phyloP scores from a whole-genome alignment of 2,329 filamentous ascomycete species.

The Aspergillus novofumigatus region DNA sequence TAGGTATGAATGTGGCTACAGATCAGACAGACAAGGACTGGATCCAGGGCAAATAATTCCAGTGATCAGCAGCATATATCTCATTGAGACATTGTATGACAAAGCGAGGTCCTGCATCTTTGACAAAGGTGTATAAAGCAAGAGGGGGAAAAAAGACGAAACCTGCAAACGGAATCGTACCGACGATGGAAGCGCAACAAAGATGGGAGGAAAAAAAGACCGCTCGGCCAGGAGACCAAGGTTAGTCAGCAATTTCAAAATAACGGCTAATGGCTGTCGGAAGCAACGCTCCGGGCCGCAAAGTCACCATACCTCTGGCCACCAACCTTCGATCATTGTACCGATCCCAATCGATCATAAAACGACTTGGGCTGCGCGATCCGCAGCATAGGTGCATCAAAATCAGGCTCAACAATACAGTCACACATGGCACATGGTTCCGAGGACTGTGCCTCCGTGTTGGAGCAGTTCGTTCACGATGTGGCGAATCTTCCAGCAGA shows the following conservation, averaged over 20 bases:
- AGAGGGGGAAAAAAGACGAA: too few species aligned
- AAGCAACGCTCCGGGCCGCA: too few species aligned
- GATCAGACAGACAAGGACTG: neutral
- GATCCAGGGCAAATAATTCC: neutral
- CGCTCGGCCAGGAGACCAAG: too few species aligned
- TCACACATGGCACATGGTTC: conserved; percentile 43
- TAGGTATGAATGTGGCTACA: neutral
- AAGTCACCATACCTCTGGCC: neutral
- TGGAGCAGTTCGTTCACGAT: conserved; percentile 65
- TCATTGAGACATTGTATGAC: too few species aligned
- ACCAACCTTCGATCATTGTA: neutral
- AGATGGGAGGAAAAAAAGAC: too few species aligned
- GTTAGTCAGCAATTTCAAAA: too few species aligned
- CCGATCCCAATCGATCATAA: neutral
- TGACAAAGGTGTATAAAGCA: too few species aligned
- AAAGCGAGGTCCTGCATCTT: too few species aligned
- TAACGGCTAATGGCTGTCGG: too few species aligned
- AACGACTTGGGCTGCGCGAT: neutral
- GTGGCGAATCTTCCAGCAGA: conserved; percentile 60
- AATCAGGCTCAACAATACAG: conserved; percentile 1
- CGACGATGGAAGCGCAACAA: too few species aligned
- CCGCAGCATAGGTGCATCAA: neutral
- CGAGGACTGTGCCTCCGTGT: conserved; percentile 60
- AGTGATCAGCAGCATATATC: too few species aligned
- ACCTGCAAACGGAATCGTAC: too few species aligned